These are phyloP conservation scores for Waltergamsia citrina DNA, from an alignment of 2,329 filamentous ascomycete genomes.

Conservation along the genomic window DNA sequence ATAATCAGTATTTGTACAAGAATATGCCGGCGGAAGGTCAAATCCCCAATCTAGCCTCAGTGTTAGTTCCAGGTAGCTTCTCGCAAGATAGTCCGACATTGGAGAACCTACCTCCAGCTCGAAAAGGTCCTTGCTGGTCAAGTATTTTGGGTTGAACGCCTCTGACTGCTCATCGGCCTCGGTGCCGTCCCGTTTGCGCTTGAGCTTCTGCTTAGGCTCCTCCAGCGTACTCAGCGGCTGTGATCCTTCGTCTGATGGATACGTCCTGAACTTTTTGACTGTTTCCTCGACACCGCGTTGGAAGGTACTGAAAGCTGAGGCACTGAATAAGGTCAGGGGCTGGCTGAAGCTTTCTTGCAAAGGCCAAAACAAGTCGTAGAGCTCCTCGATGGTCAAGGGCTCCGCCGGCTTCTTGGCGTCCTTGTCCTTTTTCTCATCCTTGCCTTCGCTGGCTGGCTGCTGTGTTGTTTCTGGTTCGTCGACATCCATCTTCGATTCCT, in stretches of 20 bases:
- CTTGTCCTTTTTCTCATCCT: constrained; percentile 26
- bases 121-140: constrained; percentile 95
- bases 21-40: constrained; percentile 89
- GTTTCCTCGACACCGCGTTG: constrained; percentile 64
- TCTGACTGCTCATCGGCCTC: constrained; percentile 38
- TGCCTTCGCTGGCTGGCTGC: constrained; percentile 12
- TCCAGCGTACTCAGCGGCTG: constrained; percentile 43
- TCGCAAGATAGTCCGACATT: too few relatives aligned
- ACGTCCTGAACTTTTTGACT: constrained; percentile 39
- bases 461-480: constrained; percentile 33
- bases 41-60: constrained; percentile 66
- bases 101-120: constrained; percentile 65
- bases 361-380: constrained; percentile 93
- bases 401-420: constrained; percentile 28
- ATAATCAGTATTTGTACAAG: constrained; percentile 92
- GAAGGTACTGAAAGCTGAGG: constrained; percentile 67
- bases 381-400: constrained; percentile 46
- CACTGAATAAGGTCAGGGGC: constrained; percentile 71
- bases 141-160: constrained; percentile 88
- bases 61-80: constrained; percentile 11
- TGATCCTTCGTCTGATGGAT: constrained; percentile 37
- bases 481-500: constrained; percentile 49
- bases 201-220: constrained; percentile 55
- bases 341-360: constrained; percentile 88
- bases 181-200: constrained; percentile 56